These are phyloP conservation scores for Diaporthe ampelina DNA, from an alignment of 2,329 filamentous ascomycete genomes.

Conservation along the genomic window DNA sequence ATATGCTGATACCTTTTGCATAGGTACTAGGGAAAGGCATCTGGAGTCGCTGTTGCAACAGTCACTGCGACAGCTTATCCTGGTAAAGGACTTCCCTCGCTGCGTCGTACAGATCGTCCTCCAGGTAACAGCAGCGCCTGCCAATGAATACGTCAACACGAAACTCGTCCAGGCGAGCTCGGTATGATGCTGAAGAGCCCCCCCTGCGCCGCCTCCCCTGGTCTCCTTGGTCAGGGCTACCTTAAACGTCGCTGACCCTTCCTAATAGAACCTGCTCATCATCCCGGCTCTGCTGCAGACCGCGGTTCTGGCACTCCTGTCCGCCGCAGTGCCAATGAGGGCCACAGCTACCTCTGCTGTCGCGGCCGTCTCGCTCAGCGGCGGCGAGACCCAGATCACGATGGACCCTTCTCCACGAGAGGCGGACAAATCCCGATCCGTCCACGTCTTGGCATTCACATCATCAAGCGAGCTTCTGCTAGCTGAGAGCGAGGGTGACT, in stretches of 20 bases:
- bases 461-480: constrained; percentile 80
- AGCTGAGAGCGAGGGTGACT: constrained; percentile 85
- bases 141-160: constrained; percentile 74
- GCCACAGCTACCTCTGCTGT: constrained; percentile 77
- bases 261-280: constrained; percentile 77
- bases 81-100: constrained; percentile 81
- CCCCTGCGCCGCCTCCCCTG: constrained; percentile 13
- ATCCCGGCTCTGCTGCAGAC: constrained; percentile 88
- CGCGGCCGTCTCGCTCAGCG: constrained; percentile 64
- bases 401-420: constrained; percentile 74
- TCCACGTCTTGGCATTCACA: constrained; percentile 90
- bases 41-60: constrained; percentile 82
- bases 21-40: constrained; percentile 82
- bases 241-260: constrained; percentile 44
- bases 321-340: constrained; percentile 84
- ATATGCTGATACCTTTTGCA: constrained; percentile 46
- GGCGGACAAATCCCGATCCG: constrained; percentile 73
- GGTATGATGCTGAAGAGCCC: constrained; percentile 58
- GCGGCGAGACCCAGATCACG: constrained; percentile 58
- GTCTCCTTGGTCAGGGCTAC: constrained; percentile 22
- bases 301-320: constrained; percentile 81
- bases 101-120: constrained; percentile 85
- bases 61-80: constrained; percentile 80
- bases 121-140: constrained; percentile 79
- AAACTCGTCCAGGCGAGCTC: constrained; percentile 72